Percentiles rank a stretch among this genome's conserved stretches.
These are phyloP conservation scores for Ploettnerulaceae sp. DNA, from an alignment of 2,329 filamentous ascomycete genomes.

Conservation along the genomic window DNA sequence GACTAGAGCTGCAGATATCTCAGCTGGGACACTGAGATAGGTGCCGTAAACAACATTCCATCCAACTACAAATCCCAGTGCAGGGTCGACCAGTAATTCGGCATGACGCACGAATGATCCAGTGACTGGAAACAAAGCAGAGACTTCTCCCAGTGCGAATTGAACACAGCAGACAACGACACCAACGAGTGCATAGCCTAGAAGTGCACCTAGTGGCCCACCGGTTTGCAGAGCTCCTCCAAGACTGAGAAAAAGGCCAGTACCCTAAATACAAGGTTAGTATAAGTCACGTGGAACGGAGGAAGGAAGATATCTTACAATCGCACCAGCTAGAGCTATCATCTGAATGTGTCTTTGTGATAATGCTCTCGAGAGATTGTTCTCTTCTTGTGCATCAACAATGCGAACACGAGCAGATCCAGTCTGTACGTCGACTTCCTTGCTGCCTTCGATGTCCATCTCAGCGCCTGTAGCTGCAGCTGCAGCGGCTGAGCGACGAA, in stretches of 20 bases:
- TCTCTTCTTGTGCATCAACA: slow-evolving; percentile 43
- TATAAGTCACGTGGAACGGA: background rate
- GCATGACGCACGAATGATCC: slow-evolving; percentile 35
- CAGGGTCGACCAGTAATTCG: slow-evolving; percentile 35
- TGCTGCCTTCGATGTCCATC: slow-evolving; percentile 1
- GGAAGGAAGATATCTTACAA: slow-evolving; percentile 33
- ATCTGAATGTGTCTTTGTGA: slow-evolving; percentile 40
- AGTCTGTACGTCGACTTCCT: background rate
- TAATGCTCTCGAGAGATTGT: slow-evolving; percentile 38
- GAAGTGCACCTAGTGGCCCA: slow-evolving; percentile 44
- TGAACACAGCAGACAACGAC: slow-evolving; percentile 43
- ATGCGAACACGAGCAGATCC: slow-evolving; percentile 22
- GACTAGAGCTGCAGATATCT: slow-evolving; percentile 59
- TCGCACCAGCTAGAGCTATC: slow-evolving; percentile 40
- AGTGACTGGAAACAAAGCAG: slow-evolving; percentile 33
- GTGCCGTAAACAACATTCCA: slow-evolving; percentile 33
- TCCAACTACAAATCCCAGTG: slow-evolving; percentile 32
- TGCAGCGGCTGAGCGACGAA: background rate
- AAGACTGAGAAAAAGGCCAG: slow-evolving; percentile 49
- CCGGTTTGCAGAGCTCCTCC: slow-evolving; percentile 43
- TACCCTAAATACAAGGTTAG: slow-evolving; percentile 35
- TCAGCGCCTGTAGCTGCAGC: background rate
- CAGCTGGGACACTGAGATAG: slow-evolving; percentile 37
- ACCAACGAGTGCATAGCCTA: slow-evolving; percentile 34
- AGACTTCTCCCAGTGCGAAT: slow-evolving; percentile 35